Conservation (phyloP, 805 yeast genomes). For the Candida tammaniensis region DNA sequence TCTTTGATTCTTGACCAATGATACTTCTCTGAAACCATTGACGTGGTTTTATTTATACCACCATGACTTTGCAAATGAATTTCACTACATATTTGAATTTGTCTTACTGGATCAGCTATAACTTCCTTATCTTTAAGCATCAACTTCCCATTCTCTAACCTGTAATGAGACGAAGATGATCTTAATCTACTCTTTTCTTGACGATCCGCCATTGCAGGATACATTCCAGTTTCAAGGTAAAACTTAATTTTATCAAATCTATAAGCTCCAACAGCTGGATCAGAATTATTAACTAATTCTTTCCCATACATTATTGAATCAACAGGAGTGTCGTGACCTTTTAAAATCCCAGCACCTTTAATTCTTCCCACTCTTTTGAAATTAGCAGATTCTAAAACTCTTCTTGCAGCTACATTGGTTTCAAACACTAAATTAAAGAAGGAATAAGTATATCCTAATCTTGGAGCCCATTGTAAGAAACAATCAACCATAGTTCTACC, state of each 20-base stretch:
- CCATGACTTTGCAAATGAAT: slow-evolving; percentile 70
- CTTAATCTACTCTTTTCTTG: slow-evolving; percentile 86
- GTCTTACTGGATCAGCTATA: slow-evolving; percentile 71
- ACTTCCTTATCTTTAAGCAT: slow-evolving; percentile 80
- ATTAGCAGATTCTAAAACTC: slow-evolving; percentile 71
- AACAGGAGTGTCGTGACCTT: slow-evolving; percentile 80
- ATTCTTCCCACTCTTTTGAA: slow-evolving; percentile 79
- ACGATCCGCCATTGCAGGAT: slow-evolving; percentile 80
- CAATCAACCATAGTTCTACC: slow-evolving; percentile 84
- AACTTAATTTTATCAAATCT: slow-evolving; percentile 75
- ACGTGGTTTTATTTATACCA: slow-evolving; percentile 86
- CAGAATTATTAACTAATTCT: slow-evolving; percentile 59
- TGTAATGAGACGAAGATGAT: slow-evolving; percentile 74
- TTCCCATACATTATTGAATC: slow-evolving; percentile 86
- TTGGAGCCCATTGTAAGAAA: slow-evolving; percentile 86
- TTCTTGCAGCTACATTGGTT: slow-evolving; percentile 78
- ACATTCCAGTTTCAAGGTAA: slow-evolving; percentile 79
- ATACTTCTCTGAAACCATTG: slow-evolving; percentile 71
- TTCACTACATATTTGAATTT: slow-evolving; percentile 68
- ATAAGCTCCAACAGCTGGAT: slow-evolving; percentile 49
- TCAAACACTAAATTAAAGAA: slow-evolving; percentile 86
- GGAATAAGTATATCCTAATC: slow-evolving; percentile 80
- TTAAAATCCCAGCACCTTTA: slow-evolving; percentile 84
- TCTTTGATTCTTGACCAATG: slow-evolving; percentile 92
- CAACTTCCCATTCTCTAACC: slow-evolving; percentile 66